A percentile compares a stretch with the other conserved stretches of the same genome.
These are phyloP conservation scores for Suhomyces sp. DNA, from an alignment of 805 yeast genomes.

Conservation along the genomic window DNA sequence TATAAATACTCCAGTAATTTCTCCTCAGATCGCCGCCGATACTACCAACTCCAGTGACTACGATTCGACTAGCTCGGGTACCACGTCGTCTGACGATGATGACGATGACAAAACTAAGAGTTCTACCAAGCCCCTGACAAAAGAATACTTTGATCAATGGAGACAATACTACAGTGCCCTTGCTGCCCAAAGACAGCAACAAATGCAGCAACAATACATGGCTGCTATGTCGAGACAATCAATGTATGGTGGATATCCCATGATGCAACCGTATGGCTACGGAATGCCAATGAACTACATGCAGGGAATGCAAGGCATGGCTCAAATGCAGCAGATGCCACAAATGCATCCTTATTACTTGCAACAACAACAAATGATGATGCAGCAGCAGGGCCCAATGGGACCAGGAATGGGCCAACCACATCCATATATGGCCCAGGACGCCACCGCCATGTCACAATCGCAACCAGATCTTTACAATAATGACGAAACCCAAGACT, in stretches of 20 bases:
- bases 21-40: conserved; percentile 4
- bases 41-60: conserved; percentile 9
- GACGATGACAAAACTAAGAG: conserved; percentile 6
- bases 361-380: conserved; percentile 7
- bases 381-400: conserved; percentile 3
- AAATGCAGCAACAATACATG: conserved; percentile 14
- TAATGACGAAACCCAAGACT: neutral
- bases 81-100: conserved; percentile 5
- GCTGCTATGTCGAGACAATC: conserved; percentile 9
- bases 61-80: conserved; percentile 7
- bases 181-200: conserved; percentile 16
- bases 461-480: conserved; percentile 1
- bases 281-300: conserved; percentile 4
- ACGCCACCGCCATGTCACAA: neutral
- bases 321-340: conserved; percentile 9
- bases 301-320: conserved; percentile 3
- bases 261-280: conserved; percentile 4
- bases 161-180: conserved; percentile 32
- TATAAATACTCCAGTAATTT: neutral
- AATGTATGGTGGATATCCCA: conserved; percentile 10
- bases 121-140: conserved; percentile 4
- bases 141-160: conserved; percentile 34
- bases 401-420: neutral
- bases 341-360: conserved; percentile 10
- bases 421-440: conserved; percentile 2